Conservation (phyloP, 805 yeast species). For the Debaryomyces prosopidis region DNA sequence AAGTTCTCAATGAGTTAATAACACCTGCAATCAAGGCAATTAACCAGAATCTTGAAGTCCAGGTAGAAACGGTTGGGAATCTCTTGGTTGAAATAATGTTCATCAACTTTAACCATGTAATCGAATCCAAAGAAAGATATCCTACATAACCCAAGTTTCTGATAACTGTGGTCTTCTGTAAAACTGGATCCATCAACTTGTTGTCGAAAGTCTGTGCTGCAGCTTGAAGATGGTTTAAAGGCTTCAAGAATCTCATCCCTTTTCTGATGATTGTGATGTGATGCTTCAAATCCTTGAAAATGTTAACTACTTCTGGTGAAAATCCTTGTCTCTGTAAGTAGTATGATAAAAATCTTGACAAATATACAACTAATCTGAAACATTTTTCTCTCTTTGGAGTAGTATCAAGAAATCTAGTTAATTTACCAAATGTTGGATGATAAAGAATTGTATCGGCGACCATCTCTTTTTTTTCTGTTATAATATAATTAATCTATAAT, state of each 20-base stretch:
- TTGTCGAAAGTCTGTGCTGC: conserved; percentile 68
- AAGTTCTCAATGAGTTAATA: conserved; percentile 54
- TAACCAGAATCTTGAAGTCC: conserved; percentile 76
- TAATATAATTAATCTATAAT: background rate
- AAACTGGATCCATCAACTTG: conserved; percentile 63
- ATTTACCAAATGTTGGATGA: conserved; percentile 69
- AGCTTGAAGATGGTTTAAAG: conserved; percentile 68
- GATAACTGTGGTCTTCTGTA: conserved; percentile 51
- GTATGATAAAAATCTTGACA: conserved; percentile 70
- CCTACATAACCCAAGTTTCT: conserved; percentile 64
- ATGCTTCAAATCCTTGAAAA: conserved; percentile 56
- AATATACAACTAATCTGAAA: conserved; percentile 76
- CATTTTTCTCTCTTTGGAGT: conserved; percentile 79
- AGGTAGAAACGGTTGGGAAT: conserved; percentile 51
- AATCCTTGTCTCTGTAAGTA: conserved; percentile 59
- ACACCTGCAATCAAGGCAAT: conserved; percentile 66
- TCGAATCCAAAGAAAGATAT: conserved; percentile 62
- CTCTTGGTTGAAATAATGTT: conserved; percentile 53
- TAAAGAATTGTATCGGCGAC: conserved; percentile 67
- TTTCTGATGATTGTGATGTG: conserved; percentile 75
- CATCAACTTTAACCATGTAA: conserved; percentile 60
- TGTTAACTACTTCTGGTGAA: conserved; percentile 44
- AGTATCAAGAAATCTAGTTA: conserved; percentile 63
- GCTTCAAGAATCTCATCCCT: conserved; percentile 81
- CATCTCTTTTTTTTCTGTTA: conserved; percentile 37